Evolutionary conservation across 768 basidiomycete genomes (phyloP), one percentile per base, ranked within the genome.

Genomic region (Leucocoprinus birnbaumii): DNA sequence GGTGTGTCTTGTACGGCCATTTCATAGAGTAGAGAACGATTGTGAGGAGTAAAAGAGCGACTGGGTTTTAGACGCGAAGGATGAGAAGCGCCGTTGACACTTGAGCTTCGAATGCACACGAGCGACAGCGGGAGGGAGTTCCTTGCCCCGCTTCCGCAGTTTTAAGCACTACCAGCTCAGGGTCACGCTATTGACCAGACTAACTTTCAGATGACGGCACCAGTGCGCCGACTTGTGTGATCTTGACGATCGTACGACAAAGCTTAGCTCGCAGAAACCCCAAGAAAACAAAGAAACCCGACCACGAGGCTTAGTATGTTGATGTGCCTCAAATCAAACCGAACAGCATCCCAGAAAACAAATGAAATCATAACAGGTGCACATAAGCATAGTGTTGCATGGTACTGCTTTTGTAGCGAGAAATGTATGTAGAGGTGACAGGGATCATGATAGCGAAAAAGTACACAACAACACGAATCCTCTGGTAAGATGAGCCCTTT

Each of bases 401-500:
- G 47, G 25, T 48, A 42, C 47, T 55, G 54, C 54, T 49, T 55
- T 55, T 55, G 54, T 55, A 49, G 47, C 21, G 54, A 31, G 16
- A 47, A 35, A 43, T 49, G 54, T 35, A 49, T 6, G 41, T 35
- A n/a, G 26, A 22, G 42, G 42, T 44, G 38, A 24, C 47, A 49
- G 3, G 11, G 34, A 27, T 49, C 40, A 48, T 43, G 49, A 43
- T 42, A 55, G 41, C 54, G 25, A 44, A 37, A 48, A 55, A 42
- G 54, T 55, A 55, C 38, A 49, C 26, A 51, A 42, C 14, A 37
- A 42, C 38, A 48, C 16, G 24, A 55, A 18, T 22, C 47, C 26
- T 38, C 47, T 47, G 25, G 14, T 27, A 41, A 6, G 21, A 42
- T 24, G 21, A 18, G 37, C 14, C 26, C 38, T 73, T 83, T 93